phyloP scores from a whole-genome alignment of 495 filamentous ascomycete species.

The Trichoderma virens region DNA sequence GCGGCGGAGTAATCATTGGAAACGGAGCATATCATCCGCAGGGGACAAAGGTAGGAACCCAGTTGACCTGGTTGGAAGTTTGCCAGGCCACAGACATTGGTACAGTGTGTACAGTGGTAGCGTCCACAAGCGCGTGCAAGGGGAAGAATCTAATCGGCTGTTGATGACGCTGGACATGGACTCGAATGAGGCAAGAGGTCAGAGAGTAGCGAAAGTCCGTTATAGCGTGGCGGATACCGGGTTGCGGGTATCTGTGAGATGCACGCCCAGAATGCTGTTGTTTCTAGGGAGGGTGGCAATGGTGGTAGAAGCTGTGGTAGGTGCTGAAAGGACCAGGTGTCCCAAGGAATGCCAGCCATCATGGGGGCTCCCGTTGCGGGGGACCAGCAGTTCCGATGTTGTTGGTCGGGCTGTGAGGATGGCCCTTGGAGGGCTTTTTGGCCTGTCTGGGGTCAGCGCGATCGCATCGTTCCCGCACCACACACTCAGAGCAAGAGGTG shows the following conservation, averaged over 20 bases:
- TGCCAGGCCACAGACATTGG: too few relatives aligned
- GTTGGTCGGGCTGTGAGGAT: not conserved
- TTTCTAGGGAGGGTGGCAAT: not conserved
- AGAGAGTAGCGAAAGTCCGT: not conserved
- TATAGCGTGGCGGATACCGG: not conserved
- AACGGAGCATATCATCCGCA: conserved; percentile 8
- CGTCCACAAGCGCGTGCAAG: too few relatives aligned
- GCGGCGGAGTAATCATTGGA: not conserved
- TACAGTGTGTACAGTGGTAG: too few relatives aligned
- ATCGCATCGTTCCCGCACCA: conserved; percentile 7
- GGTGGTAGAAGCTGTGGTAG: not conserved
- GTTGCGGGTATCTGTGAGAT: not conserved
- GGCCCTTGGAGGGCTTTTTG: not conserved
- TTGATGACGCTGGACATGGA: too few relatives aligned
- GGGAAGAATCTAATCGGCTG: too few relatives aligned
- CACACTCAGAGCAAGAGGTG: conserved; percentile 3
- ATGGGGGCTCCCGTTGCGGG: not conserved
- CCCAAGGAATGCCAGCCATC: not conserved
- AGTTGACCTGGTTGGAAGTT: too few relatives aligned
- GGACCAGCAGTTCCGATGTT: not conserved
- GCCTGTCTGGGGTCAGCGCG: conserved; percentile 4
- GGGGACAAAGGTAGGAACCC: not conserved
- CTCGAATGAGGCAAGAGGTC: not conserved
- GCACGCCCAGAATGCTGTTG: not conserved
- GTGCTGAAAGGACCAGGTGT: not conserved